Conservation (phyloP, 257 asterid species). For the Catharanthus roseus region DNA sequence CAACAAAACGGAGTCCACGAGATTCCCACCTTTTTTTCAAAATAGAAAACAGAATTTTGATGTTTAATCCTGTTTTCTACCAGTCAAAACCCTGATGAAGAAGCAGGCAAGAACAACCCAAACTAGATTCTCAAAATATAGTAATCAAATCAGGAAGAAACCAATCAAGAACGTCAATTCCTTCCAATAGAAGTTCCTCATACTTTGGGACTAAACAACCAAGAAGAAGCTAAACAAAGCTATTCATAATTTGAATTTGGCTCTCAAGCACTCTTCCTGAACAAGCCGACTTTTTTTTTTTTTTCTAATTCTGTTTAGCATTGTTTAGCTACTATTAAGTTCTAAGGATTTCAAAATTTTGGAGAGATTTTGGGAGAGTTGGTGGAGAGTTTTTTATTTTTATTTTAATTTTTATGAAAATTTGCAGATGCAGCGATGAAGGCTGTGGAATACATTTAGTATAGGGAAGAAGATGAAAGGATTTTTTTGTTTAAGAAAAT, state of each 20-base stretch:
- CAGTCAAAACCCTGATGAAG: conserved; percentile 36
- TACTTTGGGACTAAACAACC: conserved; percentile 15
- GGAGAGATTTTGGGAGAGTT: too few relatives aligned
- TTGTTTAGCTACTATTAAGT: too few relatives aligned
- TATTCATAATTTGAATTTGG: conserved; percentile 32
- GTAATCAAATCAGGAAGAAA: conserved; percentile 30
- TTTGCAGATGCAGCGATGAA: too few relatives aligned
- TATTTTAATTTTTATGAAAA: too few relatives aligned
- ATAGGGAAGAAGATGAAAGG: too few relatives aligned
- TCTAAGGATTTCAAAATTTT: too few relatives aligned
- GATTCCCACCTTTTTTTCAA: conserved; percentile 32
- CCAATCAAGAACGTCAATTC: conserved; percentile 6
- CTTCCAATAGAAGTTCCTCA: conserved; percentile 20
- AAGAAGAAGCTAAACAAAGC: conserved; percentile 20
- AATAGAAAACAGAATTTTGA: conserved; percentile 21
- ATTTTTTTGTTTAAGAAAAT: too few relatives aligned
- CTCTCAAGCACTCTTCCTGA: conserved; percentile 21
- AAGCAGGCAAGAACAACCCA: conserved; percentile 29
- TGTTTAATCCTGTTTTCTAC: conserved; percentile 39
- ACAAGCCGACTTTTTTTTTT: conserved; percentile 22
- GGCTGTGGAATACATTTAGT: too few relatives aligned
- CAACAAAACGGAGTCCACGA: too few relatives aligned
- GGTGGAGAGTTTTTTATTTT: too few relatives aligned
- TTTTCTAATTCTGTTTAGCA: too few relatives aligned
- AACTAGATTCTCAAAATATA: conserved; percentile 36